phyloP scores from a whole-genome alignment of 768 basidiomycete genomes.

The Dentipellis fragilis region DNA sequence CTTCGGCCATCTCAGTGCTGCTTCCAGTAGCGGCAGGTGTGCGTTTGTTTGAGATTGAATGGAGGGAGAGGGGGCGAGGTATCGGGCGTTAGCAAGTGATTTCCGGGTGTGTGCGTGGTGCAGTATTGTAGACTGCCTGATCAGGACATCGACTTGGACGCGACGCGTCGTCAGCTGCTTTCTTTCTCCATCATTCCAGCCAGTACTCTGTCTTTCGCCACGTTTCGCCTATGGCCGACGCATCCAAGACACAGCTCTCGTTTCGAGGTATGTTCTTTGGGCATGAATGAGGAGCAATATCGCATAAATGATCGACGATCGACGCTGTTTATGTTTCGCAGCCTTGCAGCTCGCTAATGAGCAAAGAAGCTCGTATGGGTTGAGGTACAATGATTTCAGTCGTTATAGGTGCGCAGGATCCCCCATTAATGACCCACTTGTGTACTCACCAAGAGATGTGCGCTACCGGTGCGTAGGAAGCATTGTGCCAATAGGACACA shows the following conservation, averaged over 20 bases:
- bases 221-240: conserved; percentile 2
- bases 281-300: background rate
- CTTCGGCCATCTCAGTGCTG: conserved; percentile 34
- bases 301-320: background rate
- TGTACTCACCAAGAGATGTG: background rate
- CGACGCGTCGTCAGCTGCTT: conserved; percentile 2
- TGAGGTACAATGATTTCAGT: conserved; percentile 81
- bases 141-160: background rate
- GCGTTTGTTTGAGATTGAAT: conserved; percentile 8
- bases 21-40: background rate
- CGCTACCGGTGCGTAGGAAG: conserved; percentile 41
- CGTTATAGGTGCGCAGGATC: conserved; percentile 59
- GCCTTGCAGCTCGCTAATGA: conserved; percentile 80
- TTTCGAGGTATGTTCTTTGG: conserved; percentile 30
- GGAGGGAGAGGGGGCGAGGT: conserved; percentile 7
- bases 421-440: background rate
- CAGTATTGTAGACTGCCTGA: background rate
- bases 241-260: conserved; percentile 15
- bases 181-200: conserved; percentile 7
- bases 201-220: conserved; percentile 5
- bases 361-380: conserved; percentile 83
- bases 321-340: conserved; percentile 19
- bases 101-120: background rate
- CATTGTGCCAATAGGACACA: conserved; percentile 90
- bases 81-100: conserved; percentile 4